phyloP scores from a whole-genome alignment of 1,284 basidiomycete species.

The Ustilago bromivora region DNA sequence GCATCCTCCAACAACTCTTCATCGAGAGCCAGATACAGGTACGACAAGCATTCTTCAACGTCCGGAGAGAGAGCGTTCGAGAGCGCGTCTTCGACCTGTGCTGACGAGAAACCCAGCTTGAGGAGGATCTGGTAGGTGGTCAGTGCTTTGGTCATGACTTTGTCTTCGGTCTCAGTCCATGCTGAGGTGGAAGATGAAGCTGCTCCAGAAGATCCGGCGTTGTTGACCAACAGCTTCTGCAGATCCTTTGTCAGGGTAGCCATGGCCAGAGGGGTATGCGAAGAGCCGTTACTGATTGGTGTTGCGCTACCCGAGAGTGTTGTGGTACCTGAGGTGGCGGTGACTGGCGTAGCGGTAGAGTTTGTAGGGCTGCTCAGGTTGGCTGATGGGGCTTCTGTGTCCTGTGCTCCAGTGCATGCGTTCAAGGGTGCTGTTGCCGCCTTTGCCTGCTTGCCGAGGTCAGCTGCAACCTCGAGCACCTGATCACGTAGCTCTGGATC shows the following conservation, averaged over 20 bases:
- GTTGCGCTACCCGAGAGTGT: constrained; percentile 43
- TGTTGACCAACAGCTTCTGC: constrained; percentile 36
- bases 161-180: constrained; percentile 69
- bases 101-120: constrained; percentile 82
- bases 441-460: constrained; percentile 68
- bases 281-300: constrained; percentile 36
- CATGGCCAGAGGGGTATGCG: constrained; percentile 42
- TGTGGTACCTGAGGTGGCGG: constrained; percentile 21
- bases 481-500: constrained; percentile 76
- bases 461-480: constrained; percentile 74
- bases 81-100: constrained; percentile 79
- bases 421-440: constrained; percentile 65
- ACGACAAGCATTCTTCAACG: constrained; percentile 84
- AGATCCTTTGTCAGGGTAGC: constrained; percentile 46
- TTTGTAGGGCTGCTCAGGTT: constrained; percentile 4
- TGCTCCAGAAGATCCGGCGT: constrained; percentile 5
- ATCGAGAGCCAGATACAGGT: constrained; percentile 53
- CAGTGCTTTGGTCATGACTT: constrained; percentile 78
- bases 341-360: constrained; percentile 20
- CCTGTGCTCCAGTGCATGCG: constrained; percentile 4
- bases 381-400: constrained; percentile 7
- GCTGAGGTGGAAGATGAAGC: constrained; percentile 25
- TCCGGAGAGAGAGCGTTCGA: constrained; percentile 76
- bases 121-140: constrained; percentile 85
- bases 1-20: constrained; percentile 78